These are phyloP conservation scores for Bullera alba DNA, from an alignment of 768 basidiomycete genomes.

Conservation along the genomic window DNA sequence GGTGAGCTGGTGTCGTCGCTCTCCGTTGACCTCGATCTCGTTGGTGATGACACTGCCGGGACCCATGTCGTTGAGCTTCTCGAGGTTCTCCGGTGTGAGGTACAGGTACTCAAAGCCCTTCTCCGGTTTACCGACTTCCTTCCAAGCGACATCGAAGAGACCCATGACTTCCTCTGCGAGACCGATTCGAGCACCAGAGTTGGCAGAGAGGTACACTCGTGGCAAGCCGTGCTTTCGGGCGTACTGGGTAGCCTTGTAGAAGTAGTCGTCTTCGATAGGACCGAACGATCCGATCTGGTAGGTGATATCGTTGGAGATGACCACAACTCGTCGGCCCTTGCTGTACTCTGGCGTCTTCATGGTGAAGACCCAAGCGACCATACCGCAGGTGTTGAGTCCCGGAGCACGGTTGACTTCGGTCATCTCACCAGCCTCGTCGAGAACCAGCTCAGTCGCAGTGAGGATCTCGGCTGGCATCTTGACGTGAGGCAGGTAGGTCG, in stretches of 20 bases:
- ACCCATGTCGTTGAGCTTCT: constrained; percentile 82
- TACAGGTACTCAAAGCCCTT: constrained; percentile 96
- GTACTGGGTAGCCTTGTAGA: constrained; percentile 88
- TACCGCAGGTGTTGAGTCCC: constrained; percentile 90
- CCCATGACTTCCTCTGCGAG: constrained; percentile 83
- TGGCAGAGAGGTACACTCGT: constrained; percentile 95
- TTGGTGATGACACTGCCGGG: constrained; percentile 67
- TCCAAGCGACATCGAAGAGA: constrained; percentile 89
- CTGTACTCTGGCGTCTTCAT: constrained; percentile 88
- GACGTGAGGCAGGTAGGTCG: constrained; percentile 62
- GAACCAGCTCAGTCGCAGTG: constrained; percentile 78
- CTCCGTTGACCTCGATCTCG: constrained; percentile 78
- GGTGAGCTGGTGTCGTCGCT: constrained; percentile 86
- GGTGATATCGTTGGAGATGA: constrained; percentile 96
- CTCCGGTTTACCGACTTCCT: constrained; percentile 69
- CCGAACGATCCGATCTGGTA: constrained; percentile 98
- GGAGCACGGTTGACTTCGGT: constrained; percentile 84
- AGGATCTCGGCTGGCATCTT: constrained; percentile 69
- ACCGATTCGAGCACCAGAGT: constrained; percentile 95
- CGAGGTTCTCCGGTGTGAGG: constrained; percentile 82
- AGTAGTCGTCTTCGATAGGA: constrained; percentile 90
- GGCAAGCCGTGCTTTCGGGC: constrained; percentile 82
- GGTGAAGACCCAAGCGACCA: constrained; percentile 97
- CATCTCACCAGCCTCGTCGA: constrained; percentile 87
- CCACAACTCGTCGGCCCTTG: constrained; percentile 74